Base-by-base conservation (phyloP, 768 basidiomycete species). In the Rhizopogon salebrosus region DNA sequence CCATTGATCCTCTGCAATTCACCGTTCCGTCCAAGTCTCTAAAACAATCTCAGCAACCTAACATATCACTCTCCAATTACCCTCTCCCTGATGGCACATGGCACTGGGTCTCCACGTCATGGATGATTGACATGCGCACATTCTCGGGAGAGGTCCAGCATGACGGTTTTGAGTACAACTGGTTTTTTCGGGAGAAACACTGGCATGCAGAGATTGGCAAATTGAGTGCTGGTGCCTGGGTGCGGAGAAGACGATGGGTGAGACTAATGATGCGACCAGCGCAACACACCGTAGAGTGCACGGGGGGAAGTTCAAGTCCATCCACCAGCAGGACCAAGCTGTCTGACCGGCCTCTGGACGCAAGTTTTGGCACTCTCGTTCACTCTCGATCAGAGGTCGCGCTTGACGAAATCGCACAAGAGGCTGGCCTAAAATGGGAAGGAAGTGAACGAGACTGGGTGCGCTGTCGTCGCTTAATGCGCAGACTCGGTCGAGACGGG, bases 71-170 rank as follows among this genome's bases (percentile, higher is more conserved):
- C 4, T 64, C 69, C 3, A 76, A 78, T 51, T 92, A 85, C 60
- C 85, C 86, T 8, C 76, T 92, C 23, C 89, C 89, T 2, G 87
- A 91, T 57, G 89, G 87, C 22, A 79, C 76, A 20, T 92, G 90
- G 90, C 77, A 71, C 48, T 92, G 89, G 89, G 82, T 90, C 1
- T 89, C 87, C 38, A 79, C 79, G 39, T 68, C 78, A 6, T 92
- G 89, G 89, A 87, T 92, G 87, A 81, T 92, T 53, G 90, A 92
- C 71, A 92, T 92, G 89, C 86, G 85, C 38, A 80, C 82, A 26
- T 82, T 87, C 58, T 72, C 72, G 22, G 87, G 87, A 48, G 79
- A 85, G 60, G 85, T 90, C 3, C 87, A 90, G 59, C 79, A 86
- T 57, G 89, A 91, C 59, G 89, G 89, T 48, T 92, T 90, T 60